phyloP scores from a whole-genome alignment of 306 rosid species.

The Castanospermum australe region DNA sequence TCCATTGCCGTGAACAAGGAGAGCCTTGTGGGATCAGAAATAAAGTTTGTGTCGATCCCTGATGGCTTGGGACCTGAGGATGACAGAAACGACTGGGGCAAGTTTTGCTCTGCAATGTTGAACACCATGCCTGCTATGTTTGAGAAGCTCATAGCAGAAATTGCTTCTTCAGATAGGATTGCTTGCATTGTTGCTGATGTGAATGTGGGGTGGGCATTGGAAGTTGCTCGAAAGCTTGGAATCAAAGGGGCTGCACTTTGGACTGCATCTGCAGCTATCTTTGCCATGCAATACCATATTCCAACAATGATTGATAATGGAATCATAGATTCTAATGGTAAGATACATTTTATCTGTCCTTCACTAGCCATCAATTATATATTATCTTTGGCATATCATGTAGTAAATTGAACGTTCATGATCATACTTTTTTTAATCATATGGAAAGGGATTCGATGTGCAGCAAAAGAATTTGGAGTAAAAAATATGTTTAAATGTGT shows the following conservation, averaged over 20 bases:
- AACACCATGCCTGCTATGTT: conserved; percentile 21
- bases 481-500: too few species aligned
- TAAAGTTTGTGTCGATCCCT: conserved; percentile 16
- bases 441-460: too few species aligned
- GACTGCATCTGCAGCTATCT: neutral
- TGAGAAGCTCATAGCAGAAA: conserved; percentile 22
- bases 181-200: neutral
- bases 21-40: neutral
- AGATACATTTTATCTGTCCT: neutral
- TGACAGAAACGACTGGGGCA: neutral
- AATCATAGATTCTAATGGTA: neutral
- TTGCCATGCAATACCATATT: neutral
- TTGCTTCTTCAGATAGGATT: neutral
- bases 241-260: neutral
- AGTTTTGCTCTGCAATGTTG: neutral
- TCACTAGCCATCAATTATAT: neutral
- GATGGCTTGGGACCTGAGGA: conserved; percentile 25
- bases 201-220: neutral
- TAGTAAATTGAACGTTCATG: too few species aligned
- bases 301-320: neutral
- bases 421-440: too few species aligned
- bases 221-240: neutral
- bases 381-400: too few species aligned
- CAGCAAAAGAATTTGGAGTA: too few species aligned
- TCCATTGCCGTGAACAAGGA: neutral